Base-by-base conservation (phyloP, 352 stramenopile genomes). In the Globisporangium camurandrum region DNA sequence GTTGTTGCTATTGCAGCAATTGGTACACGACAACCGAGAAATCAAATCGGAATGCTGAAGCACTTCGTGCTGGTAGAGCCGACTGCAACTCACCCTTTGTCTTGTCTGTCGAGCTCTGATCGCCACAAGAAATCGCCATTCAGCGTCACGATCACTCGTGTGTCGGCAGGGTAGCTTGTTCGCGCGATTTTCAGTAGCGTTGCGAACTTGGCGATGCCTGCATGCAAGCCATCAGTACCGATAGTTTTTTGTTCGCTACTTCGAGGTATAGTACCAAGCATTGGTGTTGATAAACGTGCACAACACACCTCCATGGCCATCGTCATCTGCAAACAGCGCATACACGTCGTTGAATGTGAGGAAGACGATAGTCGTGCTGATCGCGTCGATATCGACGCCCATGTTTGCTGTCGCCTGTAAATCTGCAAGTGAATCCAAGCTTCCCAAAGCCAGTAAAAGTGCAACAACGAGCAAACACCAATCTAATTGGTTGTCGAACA, bases 261-360 rank as follows among this genome's bases (percentile, higher is more conserved):
- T n/a, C n/a, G n/a, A n/a, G n/a, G n/a, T n/a, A n/a, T n/a, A n/a
- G n/a, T n/a, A n/a, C n/a, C n/a, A n/a, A n/a, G n/a, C n/a, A n/a
- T n/a, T n/a, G n/a, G n/a, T n/a, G n/a, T n/a, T n/a, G n/a, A n/a
- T n/a, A n/a, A n/a, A n/a, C n/a, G n/a, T n/a, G 27, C 12, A 42
- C 37, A 34, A 19, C 54, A 26, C 28, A 51, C 68, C 68, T 46
- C 56, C 60, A 31, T 52, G 46, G 28, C 59, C 66, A 38, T 57
- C 38, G 9, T 47, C 49, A 43, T 76, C 67, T 3, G 77, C 69
- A 39, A 79, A 61, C 19, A 86, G 56, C 58, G 82, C 72, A 52
- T 88, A 88, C 1, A 88, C 74, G 56, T 88, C 77, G 51, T 88
- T 88, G 16, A 88, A 34, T 12, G 74, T 76, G 11, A 88, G 64